A percentile compares a stretch with the other conserved stretches of the same genome.
These are phyloP conservation scores for Cystobasidium slooffiae DNA, from an alignment of 1,284 basidiomycete genomes.

Conservation along the genomic window DNA sequence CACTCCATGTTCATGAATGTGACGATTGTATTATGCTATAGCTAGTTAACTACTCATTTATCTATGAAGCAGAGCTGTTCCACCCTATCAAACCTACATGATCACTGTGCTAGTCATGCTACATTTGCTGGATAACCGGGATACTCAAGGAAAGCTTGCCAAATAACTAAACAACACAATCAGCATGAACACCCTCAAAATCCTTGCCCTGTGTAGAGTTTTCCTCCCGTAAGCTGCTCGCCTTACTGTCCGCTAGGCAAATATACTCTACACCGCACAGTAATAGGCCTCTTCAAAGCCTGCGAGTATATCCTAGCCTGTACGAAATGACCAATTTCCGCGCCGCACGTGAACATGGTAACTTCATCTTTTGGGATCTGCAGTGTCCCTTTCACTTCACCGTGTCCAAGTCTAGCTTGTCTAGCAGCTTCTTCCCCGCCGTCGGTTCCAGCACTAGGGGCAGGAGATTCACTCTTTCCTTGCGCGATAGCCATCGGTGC, in stretches of 20 bases:
- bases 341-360: slow-evolving; percentile 32
- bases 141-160: no score
- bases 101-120: no score
- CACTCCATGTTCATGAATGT: no score
- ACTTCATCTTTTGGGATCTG: slow-evolving; percentile 32
- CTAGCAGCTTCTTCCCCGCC: slow-evolving; percentile 4
- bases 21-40: no score
- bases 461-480: slow-evolving; percentile 15
- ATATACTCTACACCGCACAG: slow-evolving; percentile 14
- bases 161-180: no score
- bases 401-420: slow-evolving; percentile 10
- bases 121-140: no score
- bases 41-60: no score
- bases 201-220: no score
- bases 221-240: no score
- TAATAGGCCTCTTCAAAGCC: slow-evolving; percentile 16
- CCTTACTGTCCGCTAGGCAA: slow-evolving; percentile 12
- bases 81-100: no score
- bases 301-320: slow-evolving; percentile 15
- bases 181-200: no score
- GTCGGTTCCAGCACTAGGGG: not conserved
- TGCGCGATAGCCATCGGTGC: slow-evolving; percentile 14
- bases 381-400: slow-evolving; percentile 19
- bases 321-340: slow-evolving; percentile 18
- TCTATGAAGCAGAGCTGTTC: no score